Conservation (phyloP, 805 yeast genomes). For the Ogataea nonfermentans region DNA sequence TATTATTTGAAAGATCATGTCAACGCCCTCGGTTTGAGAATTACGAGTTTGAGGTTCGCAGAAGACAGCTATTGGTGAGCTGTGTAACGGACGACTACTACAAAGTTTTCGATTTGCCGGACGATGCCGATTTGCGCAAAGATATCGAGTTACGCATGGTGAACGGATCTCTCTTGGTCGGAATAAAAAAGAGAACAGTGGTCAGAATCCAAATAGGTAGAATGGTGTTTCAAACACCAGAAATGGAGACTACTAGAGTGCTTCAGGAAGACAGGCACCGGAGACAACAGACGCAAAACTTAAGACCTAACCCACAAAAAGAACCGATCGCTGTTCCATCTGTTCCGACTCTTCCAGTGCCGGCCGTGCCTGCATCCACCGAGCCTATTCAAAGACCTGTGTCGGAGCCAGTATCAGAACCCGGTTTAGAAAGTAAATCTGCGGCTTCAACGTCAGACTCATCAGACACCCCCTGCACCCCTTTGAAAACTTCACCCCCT, state of each 20-base stretch:
- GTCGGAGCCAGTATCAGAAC: neutral
- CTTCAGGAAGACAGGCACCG: too few species aligned
- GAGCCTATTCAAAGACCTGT: too few species aligned
- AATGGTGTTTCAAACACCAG: neutral
- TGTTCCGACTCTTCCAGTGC: too few species aligned
- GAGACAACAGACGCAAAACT: too few species aligned
- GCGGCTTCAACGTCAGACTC: neutral
- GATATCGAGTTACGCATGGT: conserved; percentile 17
- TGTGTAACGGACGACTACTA: conserved; percentile 24
- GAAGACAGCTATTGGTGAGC: conserved; percentile 18
- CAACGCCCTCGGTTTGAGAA: conserved; percentile 18
- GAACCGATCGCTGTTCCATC: neutral
- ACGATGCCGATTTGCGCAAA: conserved; percentile 20
- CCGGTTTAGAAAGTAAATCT: neutral
- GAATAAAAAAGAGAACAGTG: conserved; percentile 1
- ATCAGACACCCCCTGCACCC: neutral
- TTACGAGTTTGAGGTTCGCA: conserved; percentile 25
- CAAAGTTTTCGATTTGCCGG: conserved; percentile 25
- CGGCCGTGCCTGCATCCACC: too few species aligned
- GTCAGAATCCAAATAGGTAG: conserved; percentile 5
- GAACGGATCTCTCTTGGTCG: conserved; percentile 23
- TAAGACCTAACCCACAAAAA: neutral
- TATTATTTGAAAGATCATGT: conserved; percentile 22
- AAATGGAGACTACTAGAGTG: neutral
- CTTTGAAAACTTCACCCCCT: neutral